Evolutionary conservation across 2,329 filamentous ascomycete genomes (phyloP), one percentile per base, ranked within the genome.

Genomic region (Neofusicoccum parvum): DNA sequence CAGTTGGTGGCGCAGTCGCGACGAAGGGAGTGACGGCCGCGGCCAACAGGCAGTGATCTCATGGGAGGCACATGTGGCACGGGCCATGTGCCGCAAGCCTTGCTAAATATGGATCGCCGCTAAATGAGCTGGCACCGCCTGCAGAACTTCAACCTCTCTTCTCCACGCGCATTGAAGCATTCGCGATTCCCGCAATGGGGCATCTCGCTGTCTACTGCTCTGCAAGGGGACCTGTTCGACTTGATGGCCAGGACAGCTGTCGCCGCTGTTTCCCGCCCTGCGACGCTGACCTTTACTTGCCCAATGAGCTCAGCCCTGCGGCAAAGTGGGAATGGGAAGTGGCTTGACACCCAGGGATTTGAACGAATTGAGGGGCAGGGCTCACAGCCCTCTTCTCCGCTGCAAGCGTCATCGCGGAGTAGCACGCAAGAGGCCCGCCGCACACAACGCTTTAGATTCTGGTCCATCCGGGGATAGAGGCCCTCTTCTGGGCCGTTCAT

Each of bases 1-100:
- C 32, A 39, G 32, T n/a, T 46, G 34, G 59, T 50, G 59, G 59
- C 59, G 59, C 34, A 62, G 59, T 51, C 48, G 59, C 59, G 20
- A 41, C 45, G 36, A 27, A 62, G 32, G 45, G 34, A 32, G 48
- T 48, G 56, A 20, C n/a, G 36, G 48, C n/a, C 39, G 17, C 41
- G 39, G 27, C 27, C 27, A 32, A 32, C 27, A 5, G 27, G 39
- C 32, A 39, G 43, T 60, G 56, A 60, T 60, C 56, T 60, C 56
- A 60, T 60, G 32, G 41, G 39, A n/a, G 41, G 39, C 17, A 27
- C 37, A 23, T 39, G 20, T 23, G 37, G 20, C 15, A 9, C 23
- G 17, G 7, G 23, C 48, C 48, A 32, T 14, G 23, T 23, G 48
- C 48, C 48, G 20, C n/a, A 7, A 12, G 48, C 50, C 41, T 20